Base-by-base conservation (phyloP, 768 basidiomycete species). In the Ramaria rubella region DNA sequence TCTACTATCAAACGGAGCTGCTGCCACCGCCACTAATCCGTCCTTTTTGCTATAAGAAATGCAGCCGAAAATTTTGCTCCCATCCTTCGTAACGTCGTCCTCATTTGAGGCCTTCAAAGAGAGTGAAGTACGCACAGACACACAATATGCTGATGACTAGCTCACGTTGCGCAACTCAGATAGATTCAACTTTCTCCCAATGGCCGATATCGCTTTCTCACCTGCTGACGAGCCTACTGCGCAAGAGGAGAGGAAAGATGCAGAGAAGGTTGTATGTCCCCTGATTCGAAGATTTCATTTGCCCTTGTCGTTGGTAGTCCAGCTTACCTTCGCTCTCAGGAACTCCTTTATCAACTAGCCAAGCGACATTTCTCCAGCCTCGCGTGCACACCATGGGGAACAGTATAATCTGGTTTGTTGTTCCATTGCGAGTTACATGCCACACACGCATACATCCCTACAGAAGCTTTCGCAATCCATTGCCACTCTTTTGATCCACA, bases 211-310 rank as follows among this genome's bases (percentile, higher is more conserved):
- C 23, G 60, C 57, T 14, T 60, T 53, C 40, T 26, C 27, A 2
- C 48, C 56, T 26, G 33, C 52, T 21, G 38, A 45, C 23, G 60
- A 60, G 36, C 51, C 56, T 19, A 60, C 51, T 29, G 29, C 36
- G 12, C 57, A 58, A 26, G 57, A 60, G 33, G 33, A 60, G 51
- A 34, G 43, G 6, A 60, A 60, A 43, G 45, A 58, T n/a, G 54
- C 51, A 46, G 42, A 52, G n/a, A 60, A 60, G 29, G 60, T 29
- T 11, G 6, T 44, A 23, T 31, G 19, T 42, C 38, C 23, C 38
- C 52, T 2, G 52, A 54, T 27, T 54, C 52, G 17, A 54, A 54
- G 29, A 40, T 54, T 11, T n/a, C n/a, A n/a, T n/a, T n/a, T n/a
- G 12, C 8, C 17, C 19, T 17, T 40, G 23, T 17, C n/a, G 17